Evolutionary conservation across 1,139 yeast species (phyloP).

Genomic region (Debaryomyces udenii): DNA sequence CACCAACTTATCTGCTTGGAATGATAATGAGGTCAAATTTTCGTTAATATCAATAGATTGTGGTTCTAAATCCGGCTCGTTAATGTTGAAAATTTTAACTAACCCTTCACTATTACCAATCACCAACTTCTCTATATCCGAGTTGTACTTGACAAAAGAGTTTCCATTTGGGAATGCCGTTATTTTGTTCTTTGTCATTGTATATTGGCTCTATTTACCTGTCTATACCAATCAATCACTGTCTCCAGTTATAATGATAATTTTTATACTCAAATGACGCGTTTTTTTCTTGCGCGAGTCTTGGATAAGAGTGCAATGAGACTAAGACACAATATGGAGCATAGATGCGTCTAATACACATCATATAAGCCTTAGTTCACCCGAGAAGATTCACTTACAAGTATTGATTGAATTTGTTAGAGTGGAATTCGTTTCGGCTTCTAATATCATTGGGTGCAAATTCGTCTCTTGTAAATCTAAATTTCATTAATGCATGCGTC

Average conservation of each 20-base stretch:
- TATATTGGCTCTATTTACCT: background rate
- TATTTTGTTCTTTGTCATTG: slow-evolving; percentile 23
- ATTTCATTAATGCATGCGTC: no score
- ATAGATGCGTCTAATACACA: no score
- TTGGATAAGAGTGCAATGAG: no score
- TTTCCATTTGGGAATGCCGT: slow-evolving; percentile 52
- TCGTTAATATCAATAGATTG: slow-evolving; percentile 54
- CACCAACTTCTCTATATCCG: slow-evolving; percentile 37
- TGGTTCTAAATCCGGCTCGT: slow-evolving; percentile 56
- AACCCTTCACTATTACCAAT: slow-evolving; percentile 56
- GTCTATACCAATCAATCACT: no score
- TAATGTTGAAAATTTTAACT: slow-evolving; percentile 50
- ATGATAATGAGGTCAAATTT: slow-evolving; percentile 38
- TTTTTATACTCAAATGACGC: slow-evolving; percentile 1
- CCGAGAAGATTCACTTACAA: no score
- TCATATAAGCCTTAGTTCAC: no score
- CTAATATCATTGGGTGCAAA: no score
- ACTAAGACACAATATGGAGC: no score
- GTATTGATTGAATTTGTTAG: no score
- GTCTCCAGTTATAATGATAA: no score
- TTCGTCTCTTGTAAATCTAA: no score
- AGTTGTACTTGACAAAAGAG: slow-evolving; percentile 43
- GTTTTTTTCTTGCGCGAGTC: slow-evolving; percentile 4
- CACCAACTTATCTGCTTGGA: slow-evolving; percentile 24
- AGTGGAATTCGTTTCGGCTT: no score